Evolutionary conservation across 2,329 filamentous ascomycete species (phyloP).

Genomic region (Fusarium equiseti): DNA sequence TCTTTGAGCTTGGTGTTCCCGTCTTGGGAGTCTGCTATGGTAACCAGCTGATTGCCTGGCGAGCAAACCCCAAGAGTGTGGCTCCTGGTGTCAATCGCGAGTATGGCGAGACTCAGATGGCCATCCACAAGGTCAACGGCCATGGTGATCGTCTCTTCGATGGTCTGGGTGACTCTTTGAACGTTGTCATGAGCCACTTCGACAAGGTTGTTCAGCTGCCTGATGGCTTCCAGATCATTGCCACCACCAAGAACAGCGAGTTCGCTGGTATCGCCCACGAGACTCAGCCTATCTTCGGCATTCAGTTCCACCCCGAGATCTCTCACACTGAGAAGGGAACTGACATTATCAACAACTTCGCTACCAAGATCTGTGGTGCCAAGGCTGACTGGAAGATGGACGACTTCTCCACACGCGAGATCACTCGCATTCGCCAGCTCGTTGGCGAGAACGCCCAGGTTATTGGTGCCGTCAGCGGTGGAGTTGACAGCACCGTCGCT

Average conservation of each 20-base stretch:
- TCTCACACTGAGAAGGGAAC: conserved; percentile 66
- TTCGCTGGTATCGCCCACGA: conserved; percentile 84
- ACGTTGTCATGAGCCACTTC: conserved; percentile 85
- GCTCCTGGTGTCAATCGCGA: conserved; percentile 20
- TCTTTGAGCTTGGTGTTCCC: conserved; percentile 67
- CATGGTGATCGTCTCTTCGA: conserved; percentile 85
- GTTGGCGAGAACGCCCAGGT: conserved; percentile 85
- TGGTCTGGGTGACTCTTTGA: conserved; percentile 72
- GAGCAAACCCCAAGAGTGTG: conserved; percentile 38
- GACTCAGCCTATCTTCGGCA: conserved; percentile 77
- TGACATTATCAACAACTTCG: conserved; percentile 81
- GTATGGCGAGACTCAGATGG: conserved; percentile 55
- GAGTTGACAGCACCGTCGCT: conserved; percentile 74
- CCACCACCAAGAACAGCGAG: conserved; percentile 79
- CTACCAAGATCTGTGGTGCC: conserved; percentile 83
- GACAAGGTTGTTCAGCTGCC: conserved; percentile 86
- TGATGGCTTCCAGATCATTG: conserved; percentile 77
- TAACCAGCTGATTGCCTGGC: conserved; percentile 49
- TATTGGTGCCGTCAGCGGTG: conserved; percentile 25
- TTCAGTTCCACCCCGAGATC: conserved; percentile 90
- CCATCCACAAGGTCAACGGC: conserved; percentile 66
- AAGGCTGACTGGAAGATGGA: conserved; percentile 86
- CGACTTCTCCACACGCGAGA: conserved; percentile 84
- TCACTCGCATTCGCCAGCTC: conserved; percentile 80
- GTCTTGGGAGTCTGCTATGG: conserved; percentile 50